Conservation (phyloP, 192 early-diverging fungal species). For the Coemansia sp. region DNA sequence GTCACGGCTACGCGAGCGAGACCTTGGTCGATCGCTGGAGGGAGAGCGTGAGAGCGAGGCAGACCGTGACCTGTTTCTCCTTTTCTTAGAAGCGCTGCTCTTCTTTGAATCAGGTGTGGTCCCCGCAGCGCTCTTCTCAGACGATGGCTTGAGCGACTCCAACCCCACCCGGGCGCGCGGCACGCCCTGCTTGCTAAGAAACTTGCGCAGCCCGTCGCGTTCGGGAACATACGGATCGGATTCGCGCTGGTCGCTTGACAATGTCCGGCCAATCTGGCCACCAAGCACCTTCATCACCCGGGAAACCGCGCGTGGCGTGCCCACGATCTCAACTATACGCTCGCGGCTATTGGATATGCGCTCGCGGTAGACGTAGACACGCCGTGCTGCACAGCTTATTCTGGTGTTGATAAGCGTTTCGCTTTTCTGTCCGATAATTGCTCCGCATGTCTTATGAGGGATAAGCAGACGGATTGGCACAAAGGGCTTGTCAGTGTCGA, state of each 20-base stretch:
- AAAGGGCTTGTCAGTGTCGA: constrained; percentile 48
- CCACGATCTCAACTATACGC: constrained; percentile 53
- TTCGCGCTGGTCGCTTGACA: constrained; percentile 47
- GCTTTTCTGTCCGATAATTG: constrained; percentile 55
- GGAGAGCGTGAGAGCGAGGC: constrained; percentile 21
- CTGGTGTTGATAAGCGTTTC: constrained; percentile 56
- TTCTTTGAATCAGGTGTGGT: constrained; percentile 8
- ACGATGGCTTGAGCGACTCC: constrained; percentile 35
- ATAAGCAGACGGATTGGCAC: constrained; percentile 50
- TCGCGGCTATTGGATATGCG: constrained; percentile 55
- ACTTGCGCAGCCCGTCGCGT: constrained; percentile 52
- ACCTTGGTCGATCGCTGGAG: constrained; percentile 21
- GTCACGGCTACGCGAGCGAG: constrained; percentile 27
- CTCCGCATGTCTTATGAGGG: constrained; percentile 56
- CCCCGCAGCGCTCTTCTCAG: constrained; percentile 13
- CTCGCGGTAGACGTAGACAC: constrained; percentile 57
- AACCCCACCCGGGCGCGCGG: constrained; percentile 37
- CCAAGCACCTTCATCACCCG: constrained; percentile 43
- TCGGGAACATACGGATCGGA: constrained; percentile 46
- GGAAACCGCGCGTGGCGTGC: constrained; percentile 40
- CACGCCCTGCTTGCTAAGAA: constrained; percentile 51
- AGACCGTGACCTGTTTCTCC: constrained; percentile 20
- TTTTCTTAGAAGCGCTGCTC: constrained; percentile 1
- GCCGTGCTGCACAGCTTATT: constrained; percentile 41
- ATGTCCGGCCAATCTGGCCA: constrained; percentile 42